These are phyloP conservation scores for Rhodotorula sp. DNA, from an alignment of 1,284 basidiomycete genomes.

Conservation along the genomic window DNA sequence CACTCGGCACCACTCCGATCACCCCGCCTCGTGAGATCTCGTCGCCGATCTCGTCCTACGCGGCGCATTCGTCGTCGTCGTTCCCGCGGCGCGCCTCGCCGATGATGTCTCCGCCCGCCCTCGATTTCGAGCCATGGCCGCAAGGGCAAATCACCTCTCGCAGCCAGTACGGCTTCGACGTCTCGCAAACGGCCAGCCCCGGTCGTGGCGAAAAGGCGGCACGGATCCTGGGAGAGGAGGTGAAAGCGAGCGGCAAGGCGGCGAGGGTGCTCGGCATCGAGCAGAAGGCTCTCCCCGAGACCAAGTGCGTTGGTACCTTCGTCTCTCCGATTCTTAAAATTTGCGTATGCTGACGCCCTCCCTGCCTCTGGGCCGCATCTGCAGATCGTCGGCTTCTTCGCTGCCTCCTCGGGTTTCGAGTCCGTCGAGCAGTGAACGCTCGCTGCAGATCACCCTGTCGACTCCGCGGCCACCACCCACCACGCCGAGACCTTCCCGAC, in stretches of 20 bases:
- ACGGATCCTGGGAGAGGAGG: conserved; percentile 24
- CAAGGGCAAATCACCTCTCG: neutral
- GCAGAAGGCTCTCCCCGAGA: conserved; percentile 10
- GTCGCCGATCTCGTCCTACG: neutral
- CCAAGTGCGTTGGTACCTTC: neutral
- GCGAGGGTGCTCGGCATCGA: conserved; percentile 27
- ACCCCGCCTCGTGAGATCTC: neutral
- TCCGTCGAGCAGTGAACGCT: too few relatives aligned
- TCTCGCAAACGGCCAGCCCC: neutral
- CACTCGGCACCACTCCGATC: neutral
- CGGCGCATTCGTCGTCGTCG: neutral
- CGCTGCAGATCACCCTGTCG: too few relatives aligned
- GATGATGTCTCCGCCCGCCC: neutral
- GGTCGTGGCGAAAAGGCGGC: conserved; percentile 22
- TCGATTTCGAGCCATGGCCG: neutral
- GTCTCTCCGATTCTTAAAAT: too few relatives aligned
- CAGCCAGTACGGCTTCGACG: neutral
- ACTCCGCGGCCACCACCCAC: neutral
- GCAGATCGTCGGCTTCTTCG: too few relatives aligned
- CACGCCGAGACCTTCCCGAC: neutral
- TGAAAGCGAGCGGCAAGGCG: conserved; percentile 29
- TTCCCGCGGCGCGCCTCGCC: neutral
- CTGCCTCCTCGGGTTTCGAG: too few relatives aligned
- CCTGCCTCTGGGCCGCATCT: too few relatives aligned
- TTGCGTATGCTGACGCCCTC: neutral